phyloP scores from a whole-genome alignment of 441 rosid genomes.

The Isatis lusitanica region DNA sequence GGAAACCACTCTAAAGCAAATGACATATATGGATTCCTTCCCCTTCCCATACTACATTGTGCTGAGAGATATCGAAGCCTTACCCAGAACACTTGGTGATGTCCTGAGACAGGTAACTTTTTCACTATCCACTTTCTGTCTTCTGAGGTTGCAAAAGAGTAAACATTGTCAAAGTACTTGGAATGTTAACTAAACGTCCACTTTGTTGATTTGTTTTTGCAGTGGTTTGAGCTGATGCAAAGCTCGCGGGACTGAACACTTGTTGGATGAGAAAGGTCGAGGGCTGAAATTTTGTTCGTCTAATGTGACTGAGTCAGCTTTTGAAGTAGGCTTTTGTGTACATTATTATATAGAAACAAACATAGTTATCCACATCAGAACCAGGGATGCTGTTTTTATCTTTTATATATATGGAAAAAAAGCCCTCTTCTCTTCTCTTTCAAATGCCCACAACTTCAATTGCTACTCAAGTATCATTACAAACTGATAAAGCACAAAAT shows the following conservation, averaged over 20 bases:
- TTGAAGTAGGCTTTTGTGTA: not conserved
- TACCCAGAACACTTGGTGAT: constrained; percentile 89
- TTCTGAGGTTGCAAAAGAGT: not conserved
- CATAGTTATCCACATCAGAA: not conserved
- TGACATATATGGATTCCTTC: constrained; percentile 80
- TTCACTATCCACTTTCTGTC: not conserved
- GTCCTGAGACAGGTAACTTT: constrained; percentile 84
- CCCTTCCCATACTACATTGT: constrained; percentile 92
- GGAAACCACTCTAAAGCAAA: constrained; percentile 37
- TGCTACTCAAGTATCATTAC: not conserved
- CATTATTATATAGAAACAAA: not conserved
- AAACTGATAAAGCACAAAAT: too few species aligned
- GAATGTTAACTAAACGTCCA: not conserved
- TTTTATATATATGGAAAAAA: not conserved
- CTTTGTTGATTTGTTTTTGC: constrained; percentile 21
- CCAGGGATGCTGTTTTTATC: not conserved
- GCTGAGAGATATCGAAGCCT: constrained; percentile 77
- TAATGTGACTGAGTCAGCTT: not conserved
- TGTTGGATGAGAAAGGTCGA: constrained; percentile 22
- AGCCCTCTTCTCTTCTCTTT: constrained; percentile 17
- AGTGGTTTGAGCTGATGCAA: constrained; percentile 99
- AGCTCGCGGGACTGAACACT: constrained; percentile 53
- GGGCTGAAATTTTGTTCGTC: constrained; percentile 10
- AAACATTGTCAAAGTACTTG: not conserved
- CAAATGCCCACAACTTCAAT: not conserved